These are phyloP conservation scores for Wickerhamiella parazyma DNA, from an alignment of 805 yeast species.

Conservation along the genomic window DNA sequence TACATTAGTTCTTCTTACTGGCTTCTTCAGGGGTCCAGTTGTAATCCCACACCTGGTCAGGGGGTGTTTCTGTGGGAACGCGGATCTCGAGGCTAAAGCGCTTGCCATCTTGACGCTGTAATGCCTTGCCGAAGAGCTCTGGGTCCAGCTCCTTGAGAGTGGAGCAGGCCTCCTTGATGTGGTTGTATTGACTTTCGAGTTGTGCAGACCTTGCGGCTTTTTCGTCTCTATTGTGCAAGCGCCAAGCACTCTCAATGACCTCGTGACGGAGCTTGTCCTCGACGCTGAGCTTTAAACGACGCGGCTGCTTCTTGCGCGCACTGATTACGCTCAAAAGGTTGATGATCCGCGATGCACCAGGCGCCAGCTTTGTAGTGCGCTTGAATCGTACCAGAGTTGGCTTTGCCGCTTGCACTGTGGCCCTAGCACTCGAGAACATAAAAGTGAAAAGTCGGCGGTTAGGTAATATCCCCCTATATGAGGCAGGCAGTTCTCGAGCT, in stretches of 20 bases:
- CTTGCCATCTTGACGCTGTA: constrained; percentile 37
- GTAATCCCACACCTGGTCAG: constrained; percentile 65
- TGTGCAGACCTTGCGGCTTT: constrained; percentile 27
- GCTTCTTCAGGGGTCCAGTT: constrained; percentile 21
- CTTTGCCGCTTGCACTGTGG: constrained; percentile 4
- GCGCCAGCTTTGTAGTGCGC: constrained; percentile 35
- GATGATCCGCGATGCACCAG: constrained; percentile 37
- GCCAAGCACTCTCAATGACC: constrained; percentile 76
- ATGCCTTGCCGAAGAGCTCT: constrained; percentile 49
- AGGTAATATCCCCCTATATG: constrained; percentile 9
- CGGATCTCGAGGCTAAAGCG: constrained; percentile 74
- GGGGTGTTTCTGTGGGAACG: constrained; percentile 83
- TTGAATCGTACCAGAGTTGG: constrained; percentile 28
- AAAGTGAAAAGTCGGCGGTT: not conserved
- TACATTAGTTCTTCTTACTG: constrained; percentile 3
- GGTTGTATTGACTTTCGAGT: constrained; percentile 43
- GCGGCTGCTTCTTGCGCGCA: constrained; percentile 81
- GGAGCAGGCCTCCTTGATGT: constrained; percentile 59
- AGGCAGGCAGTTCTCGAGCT: constrained; percentile 12
- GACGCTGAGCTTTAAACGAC: constrained; percentile 52
- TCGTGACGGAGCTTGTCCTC: constrained; percentile 82
- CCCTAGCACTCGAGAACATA: constrained; percentile 8
- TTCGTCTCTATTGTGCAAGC: constrained; percentile 40
- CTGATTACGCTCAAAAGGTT: constrained; percentile 67
- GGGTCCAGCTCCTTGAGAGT: constrained; percentile 37